These are phyloP conservation scores for Globisporangium uncinulatum DNA, from an alignment of 352 stramenopile genomes.

Conservation along the genomic window DNA sequence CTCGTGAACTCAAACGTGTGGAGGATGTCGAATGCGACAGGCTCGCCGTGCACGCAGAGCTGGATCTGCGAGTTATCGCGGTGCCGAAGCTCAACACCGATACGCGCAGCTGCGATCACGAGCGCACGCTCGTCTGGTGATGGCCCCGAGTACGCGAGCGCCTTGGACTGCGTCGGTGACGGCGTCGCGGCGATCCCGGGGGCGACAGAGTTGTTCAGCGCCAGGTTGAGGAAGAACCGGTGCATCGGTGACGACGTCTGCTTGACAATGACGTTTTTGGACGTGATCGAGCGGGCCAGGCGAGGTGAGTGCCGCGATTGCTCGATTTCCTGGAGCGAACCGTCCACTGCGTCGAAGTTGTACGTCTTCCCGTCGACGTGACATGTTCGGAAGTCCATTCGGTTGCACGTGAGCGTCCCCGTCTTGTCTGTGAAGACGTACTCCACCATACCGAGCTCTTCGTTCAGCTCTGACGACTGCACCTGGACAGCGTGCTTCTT, in stretches of 20 bases:
- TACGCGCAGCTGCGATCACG: conserved; percentile 41
- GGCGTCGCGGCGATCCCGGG: conserved; percentile 16
- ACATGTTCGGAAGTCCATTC: conserved; percentile 92
- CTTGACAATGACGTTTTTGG: conserved; percentile 1
- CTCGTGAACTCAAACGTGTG: conserved; percentile 61
- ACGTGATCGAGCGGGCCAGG: not conserved
- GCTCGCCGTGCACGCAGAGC: conserved; percentile 23
- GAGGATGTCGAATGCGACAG: conserved; percentile 37
- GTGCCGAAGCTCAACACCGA: conserved; percentile 31
- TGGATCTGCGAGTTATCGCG: conserved; percentile 26
- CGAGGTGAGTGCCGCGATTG: not conserved
- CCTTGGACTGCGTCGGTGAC: not conserved
- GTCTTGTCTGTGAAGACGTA: conserved; percentile 97
- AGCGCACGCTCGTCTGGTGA: conserved; percentile 76
- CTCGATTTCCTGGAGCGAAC: conserved; percentile 21
- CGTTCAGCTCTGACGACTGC: conserved; percentile 85
- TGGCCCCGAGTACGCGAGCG: conserved; percentile 64
- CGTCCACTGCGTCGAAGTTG: conserved; percentile 26
- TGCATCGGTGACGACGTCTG: conserved; percentile 23
- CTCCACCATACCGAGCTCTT: conserved; percentile 92
- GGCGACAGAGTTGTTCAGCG: conserved; percentile 54
- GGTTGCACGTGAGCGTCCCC: conserved; percentile 90
- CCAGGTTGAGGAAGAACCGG: conserved; percentile 48
- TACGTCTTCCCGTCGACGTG: conserved; percentile 81
- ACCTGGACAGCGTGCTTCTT: conserved; percentile 56